Base-by-base conservation (phyloP, 352 stramenopile genomes). In the Halophytophthora batemanensis region DNA sequence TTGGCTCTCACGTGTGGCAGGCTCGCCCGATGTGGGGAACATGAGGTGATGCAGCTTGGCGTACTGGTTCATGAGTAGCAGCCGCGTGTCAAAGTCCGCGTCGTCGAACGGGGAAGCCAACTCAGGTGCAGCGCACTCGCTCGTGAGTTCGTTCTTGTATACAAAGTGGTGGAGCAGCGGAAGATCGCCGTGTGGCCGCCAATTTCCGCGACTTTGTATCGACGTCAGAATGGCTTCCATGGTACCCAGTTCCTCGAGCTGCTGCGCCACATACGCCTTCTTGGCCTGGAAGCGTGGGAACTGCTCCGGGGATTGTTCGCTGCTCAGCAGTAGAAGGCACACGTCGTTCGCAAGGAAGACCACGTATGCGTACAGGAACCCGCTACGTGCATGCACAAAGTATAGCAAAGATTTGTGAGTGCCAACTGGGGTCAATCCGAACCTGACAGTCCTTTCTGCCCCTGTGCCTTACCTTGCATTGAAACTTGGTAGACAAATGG, bases 221-320 rank as follows among this genome's bases (percentile, higher is more conserved):
- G 78, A 71, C 17, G 49, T 38, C 21, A 60, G 28, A 51, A 89
- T 82, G 4, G 53, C 65, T 14, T 69, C 53, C 41, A 87, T 67
- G 1, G 71, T 69, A 0, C 64, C 60, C 6, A 69, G 65, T 12
- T 74, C 55, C 21, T 57, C 25, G 13, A 89, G 60, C n/a, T 59
- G 64, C n/a, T 68, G 50, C 2, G 56, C 45, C 3, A 89, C 63
- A 23, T 69, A 73, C 41, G 49, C 57, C 8, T 77, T 78, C 53
- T 79, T 84, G 18, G 71, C 74, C 56, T 90, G 80, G 45, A 88
- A 90, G 21, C 69, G 52, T 36, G 84, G 77, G 61, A 88, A 90
- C 43, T 87, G 72, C 33, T 76, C 72, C 1, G 77, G 77, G 13
- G 74, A 85, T 39, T 84, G 75, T 47, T 87, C 58, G 19, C 71